Base-by-base conservation (phyloP, 2,329 filamentous ascomycete species). In the Ambrosiella cleistominuta region DNA sequence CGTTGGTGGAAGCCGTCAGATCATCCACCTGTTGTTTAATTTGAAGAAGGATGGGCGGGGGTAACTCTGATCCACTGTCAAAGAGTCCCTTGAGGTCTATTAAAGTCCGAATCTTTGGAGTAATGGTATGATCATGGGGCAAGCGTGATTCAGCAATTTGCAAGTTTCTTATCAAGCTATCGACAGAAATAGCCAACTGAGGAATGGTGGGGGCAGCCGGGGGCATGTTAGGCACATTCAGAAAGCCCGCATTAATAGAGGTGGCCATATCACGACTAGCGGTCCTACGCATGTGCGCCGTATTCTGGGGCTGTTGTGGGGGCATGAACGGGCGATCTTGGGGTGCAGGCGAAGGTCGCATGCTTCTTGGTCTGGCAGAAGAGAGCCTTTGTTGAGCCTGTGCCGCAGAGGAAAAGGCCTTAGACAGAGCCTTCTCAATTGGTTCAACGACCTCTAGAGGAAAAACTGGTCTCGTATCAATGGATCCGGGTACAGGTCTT, bases 361-460 rank as follows among this genome's bases (percentile, higher is more conserved):
- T 27, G 17, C 78, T 66, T 60, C 81, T 77, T 62, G 78, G 76
- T 62, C 81, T 79, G 55, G 69, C 73, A 63, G 78, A 75, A 52
- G 74, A 45, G 39, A 58, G 57, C 55, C 62, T 59, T 15, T 81
- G 78, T 62, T 80, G 74, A 40, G 73, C 74, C 62, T 83, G 81
- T 61, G 84, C 71, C 39, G 79, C 78, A 27, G 76, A 79, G 4
- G 77, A 79, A 62, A 76, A 72, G 12, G 86, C 88, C 70, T 93
- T 95, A 69, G 93, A 88, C 61, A 98, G 75, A 55, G 91, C 90
- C 70, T 88, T 95, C 70, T 98, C 93, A 64, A 98, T 97, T 49
- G 88, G 87, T 56, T 86, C 81, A 49, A 91, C 94, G 60, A 90
- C 81, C 59, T 97, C 89, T 44, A 82, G 78, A 36, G 88, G 81